phyloP scores from a whole-genome alignment of 148 eudicot species.

The Chenopodium album region DNA sequence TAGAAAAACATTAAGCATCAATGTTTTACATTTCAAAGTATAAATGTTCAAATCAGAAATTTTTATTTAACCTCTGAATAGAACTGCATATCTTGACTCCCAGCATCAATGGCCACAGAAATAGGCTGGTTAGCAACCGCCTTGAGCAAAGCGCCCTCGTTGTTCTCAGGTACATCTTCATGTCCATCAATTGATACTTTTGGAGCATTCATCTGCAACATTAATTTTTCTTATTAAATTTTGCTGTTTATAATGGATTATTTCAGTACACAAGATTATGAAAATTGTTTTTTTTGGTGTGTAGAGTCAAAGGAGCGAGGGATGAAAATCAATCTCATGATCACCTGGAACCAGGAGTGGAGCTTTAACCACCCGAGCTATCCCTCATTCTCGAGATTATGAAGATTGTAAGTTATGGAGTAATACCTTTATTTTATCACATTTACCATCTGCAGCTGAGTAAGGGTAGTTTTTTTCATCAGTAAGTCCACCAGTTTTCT shows the following conservation, averaged over 20 bases:
- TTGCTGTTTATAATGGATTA: background rate
- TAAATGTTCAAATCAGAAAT: background rate
- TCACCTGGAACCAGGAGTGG: too few species aligned
- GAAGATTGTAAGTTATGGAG: background rate
- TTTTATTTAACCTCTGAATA: slow-evolving; percentile 57
- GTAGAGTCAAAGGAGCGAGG: too few species aligned
- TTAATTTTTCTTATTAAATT: background rate
- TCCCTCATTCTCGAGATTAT: too few species aligned
- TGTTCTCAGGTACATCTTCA: slow-evolving; percentile 64
- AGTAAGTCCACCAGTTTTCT: slow-evolving; percentile 70
- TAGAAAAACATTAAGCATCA: background rate
- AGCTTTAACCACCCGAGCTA: too few species aligned
- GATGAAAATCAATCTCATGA: too few species aligned
- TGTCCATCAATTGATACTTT: slow-evolving; percentile 82
- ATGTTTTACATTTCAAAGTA: background rate
- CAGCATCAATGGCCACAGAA: slow-evolving; percentile 84
- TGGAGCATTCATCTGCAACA: slow-evolving; percentile 45
- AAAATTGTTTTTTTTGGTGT: too few species aligned
- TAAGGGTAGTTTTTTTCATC: slow-evolving; percentile 73
- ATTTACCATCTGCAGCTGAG: slow-evolving; percentile 55
- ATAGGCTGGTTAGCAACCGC: slow-evolving; percentile 87
- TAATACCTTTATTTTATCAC: slow-evolving; percentile 55
- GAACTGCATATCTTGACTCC: slow-evolving; percentile 70
- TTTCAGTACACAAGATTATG: background rate
- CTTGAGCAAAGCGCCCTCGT: slow-evolving; percentile 65